Evolutionary conservation across 1,284 basidiomycete species (phyloP).

Genomic region (Rhodotorula sp.): DNA sequence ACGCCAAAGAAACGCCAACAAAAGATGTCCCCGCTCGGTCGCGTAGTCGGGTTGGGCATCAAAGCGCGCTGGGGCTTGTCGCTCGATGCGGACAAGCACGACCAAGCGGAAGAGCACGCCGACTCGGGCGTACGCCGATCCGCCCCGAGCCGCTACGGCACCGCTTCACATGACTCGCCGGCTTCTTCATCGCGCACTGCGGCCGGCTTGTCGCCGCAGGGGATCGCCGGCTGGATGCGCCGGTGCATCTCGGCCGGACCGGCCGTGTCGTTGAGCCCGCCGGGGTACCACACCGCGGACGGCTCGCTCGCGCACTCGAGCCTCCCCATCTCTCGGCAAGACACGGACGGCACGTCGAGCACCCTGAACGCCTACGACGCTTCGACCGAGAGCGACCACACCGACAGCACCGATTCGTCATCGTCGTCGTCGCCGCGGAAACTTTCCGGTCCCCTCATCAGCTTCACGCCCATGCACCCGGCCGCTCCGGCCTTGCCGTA

Average conservation of each 20-base stretch:
- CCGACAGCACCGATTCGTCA: not conserved
- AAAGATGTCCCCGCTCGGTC: not conserved
- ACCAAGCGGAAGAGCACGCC: not conserved
- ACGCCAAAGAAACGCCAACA: not conserved
- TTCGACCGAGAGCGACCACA: not conserved
- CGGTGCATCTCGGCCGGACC: not conserved
- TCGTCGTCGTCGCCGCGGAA: not conserved
- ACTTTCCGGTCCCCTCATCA: not conserved
- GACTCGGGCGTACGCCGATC: not conserved
- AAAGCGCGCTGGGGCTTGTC: constrained; percentile 1
- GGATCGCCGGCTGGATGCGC: not conserved
- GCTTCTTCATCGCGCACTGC: not conserved
- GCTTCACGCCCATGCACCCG: not conserved
- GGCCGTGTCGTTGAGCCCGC: not conserved
- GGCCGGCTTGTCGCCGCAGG: not conserved
- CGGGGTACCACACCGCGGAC: not conserved
- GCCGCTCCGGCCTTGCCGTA: not conserved
- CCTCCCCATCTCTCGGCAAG: not conserved
- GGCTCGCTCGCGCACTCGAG: not conserved
- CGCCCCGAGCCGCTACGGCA: not conserved
- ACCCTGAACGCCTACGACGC: not conserved
- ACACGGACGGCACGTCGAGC: not conserved
- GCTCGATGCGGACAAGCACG: not conserved
- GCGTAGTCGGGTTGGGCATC: not conserved
- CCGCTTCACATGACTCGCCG: not conserved